Conservation (phyloP, 768 basidiomycete species). For the Jaapia argillacea region DNA sequence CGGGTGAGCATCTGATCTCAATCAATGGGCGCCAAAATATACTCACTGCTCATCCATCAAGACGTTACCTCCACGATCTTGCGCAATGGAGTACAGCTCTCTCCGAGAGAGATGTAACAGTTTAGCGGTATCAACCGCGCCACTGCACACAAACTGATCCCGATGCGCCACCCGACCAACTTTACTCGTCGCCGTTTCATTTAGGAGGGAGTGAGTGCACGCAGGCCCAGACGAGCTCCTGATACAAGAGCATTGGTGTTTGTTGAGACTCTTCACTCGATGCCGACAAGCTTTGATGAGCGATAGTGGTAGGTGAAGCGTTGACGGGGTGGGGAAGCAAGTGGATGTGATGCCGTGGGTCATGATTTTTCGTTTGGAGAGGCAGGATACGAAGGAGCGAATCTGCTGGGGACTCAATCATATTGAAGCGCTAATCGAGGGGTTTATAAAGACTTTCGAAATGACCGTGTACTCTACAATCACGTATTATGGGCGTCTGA, state of each 20-base stretch:
- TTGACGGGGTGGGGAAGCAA: too few species aligned
- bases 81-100: constrained; percentile 21
- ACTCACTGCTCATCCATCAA: constrained; percentile 26
- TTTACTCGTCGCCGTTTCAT: neutral
- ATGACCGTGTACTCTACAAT: too few species aligned
- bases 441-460: too few species aligned
- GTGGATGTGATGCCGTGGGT: too few species aligned
- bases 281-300: neutral
- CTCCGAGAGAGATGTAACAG: constrained; percentile 24
- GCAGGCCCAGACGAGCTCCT: neutral
- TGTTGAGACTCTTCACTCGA: neutral
- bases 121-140: constrained; percentile 24
- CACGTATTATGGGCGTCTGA: too few species aligned
- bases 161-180: constrained; percentile 13
- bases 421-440: too few species aligned
- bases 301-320: neutral
- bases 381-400: too few species aligned
- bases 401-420: too few species aligned
- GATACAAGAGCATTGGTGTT: neutral
- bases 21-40: constrained; percentile 9
- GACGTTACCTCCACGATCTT: constrained; percentile 25
- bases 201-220: neutral
- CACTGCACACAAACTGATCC: constrained; percentile 23
- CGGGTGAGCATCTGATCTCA: constrained; percentile 10
- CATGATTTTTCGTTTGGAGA: too few species aligned